These are phyloP conservation scores for Entrophospora sp. DNA, from an alignment of 192 early-diverging fungal species.

Conservation along the genomic window DNA sequence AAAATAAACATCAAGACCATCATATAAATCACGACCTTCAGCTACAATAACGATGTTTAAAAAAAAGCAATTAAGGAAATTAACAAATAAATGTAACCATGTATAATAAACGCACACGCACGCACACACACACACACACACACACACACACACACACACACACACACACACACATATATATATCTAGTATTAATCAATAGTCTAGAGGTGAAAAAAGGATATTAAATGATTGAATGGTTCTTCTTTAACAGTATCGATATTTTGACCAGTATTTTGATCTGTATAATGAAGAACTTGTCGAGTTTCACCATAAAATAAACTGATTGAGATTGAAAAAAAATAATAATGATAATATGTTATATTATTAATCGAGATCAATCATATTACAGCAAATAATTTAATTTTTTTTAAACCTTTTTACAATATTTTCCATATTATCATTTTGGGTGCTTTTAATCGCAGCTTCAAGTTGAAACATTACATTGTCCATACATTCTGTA, in stretches of 20 bases:
- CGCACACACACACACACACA: not conserved
- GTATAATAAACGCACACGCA: not conserved
- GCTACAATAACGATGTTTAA: conserved; percentile 36
- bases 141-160: not conserved
- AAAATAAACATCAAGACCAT: conserved; percentile 53
- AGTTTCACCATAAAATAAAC: conserved; percentile 46
- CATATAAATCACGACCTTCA: conserved; percentile 40
- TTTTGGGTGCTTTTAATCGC: conserved; percentile 42
- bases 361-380: too few species aligned
- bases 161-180: not conserved
- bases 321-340: not conserved
- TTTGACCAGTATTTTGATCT: conserved; percentile 27
- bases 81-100: not conserved
- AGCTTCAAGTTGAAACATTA: conserved; percentile 51
- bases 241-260: conserved; percentile 28
- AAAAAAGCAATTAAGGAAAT: not conserved
- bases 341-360: not conserved
- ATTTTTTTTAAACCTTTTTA: conserved; percentile 33
- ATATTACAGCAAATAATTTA: too few species aligned
- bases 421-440: conserved; percentile 1
- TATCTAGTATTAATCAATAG: not conserved
- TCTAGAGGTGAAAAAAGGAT: conserved; percentile 1
- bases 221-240: conserved; percentile 34
- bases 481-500: conserved; percentile 62
- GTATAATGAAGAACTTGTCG: conserved; percentile 30